Conservation (phyloP, 225 moss, liverwort and hornwort genomes). For the Climacium dendroides region DNA sequence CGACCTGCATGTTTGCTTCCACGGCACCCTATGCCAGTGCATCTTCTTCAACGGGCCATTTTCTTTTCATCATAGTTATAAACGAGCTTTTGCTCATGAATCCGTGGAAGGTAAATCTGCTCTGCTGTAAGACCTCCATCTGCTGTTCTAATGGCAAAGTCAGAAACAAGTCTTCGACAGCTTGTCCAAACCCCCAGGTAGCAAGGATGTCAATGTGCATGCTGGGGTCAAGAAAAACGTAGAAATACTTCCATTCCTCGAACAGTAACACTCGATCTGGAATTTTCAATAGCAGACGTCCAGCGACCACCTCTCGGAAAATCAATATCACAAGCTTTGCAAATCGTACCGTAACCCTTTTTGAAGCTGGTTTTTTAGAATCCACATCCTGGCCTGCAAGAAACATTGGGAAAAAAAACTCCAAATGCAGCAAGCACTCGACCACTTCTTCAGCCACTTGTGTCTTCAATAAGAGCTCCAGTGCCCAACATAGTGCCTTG, state of each 20-base stretch:
- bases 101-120: background rate
- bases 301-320: background rate
- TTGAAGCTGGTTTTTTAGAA: too few relatives aligned
- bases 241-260: background rate
- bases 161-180: background rate
- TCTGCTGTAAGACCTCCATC: background rate
- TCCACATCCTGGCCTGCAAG: rapidly evolving
- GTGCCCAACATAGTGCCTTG: background rate
- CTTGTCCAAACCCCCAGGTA: background rate
- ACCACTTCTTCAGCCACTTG: background rate
- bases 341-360: background rate
- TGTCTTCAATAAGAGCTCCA: background rate
- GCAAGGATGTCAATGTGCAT: background rate
- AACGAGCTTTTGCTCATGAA: background rate
- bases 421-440: background rate
- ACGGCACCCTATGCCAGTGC: too few relatives aligned
- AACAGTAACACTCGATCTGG: background rate
- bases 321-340: background rate
- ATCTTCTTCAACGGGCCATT: background rate
- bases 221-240: too few relatives aligned
- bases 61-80: background rate
- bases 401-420: background rate
- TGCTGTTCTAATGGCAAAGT: background rate
- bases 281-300: background rate
- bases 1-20: too few relatives aligned